These are phyloP conservation scores for Pholiota molesta DNA, from an alignment of 768 basidiomycete species.

Conservation along the genomic window DNA sequence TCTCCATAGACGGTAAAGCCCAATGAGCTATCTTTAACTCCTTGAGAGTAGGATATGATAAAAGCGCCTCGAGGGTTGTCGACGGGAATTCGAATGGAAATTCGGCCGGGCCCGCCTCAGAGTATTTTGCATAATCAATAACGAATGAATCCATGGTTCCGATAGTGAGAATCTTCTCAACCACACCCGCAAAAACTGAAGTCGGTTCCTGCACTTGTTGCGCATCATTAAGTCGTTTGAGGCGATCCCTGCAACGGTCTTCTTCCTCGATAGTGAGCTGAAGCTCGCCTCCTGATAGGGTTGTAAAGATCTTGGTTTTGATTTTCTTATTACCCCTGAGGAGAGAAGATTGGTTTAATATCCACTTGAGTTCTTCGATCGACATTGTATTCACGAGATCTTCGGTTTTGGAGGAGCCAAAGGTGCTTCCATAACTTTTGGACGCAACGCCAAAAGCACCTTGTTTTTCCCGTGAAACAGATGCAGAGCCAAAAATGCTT, in stretches of 20 bases:
- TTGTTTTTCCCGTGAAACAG: neutral
- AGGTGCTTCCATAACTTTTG: no score
- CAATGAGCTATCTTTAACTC: constrained; percentile 10
- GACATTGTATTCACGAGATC: neutral
- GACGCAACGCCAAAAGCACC: no score
- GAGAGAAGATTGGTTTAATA: neutral
- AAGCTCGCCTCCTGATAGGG: neutral
- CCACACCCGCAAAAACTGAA: neutral
- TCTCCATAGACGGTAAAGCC: neutral
- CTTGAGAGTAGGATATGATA: neutral
- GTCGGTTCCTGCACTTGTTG: neutral
- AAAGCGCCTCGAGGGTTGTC: neutral
- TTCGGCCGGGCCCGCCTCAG: no score
- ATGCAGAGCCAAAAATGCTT: no score
- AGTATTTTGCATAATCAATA: neutral
- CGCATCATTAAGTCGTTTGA: neutral
- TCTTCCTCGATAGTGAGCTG: neutral
- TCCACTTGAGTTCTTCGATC: neutral
- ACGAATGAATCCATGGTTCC: neutral
- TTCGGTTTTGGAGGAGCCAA: no score
- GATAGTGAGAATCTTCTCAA: neutral
- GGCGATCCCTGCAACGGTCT: neutral
- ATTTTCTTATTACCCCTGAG: no score
- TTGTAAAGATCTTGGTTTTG: neutral
- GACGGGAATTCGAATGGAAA: neutral